These are phyloP conservation scores for Ganoderma lucidum DNA, from an alignment of 1,284 basidiomycete genomes.

Conservation along the genomic window DNA sequence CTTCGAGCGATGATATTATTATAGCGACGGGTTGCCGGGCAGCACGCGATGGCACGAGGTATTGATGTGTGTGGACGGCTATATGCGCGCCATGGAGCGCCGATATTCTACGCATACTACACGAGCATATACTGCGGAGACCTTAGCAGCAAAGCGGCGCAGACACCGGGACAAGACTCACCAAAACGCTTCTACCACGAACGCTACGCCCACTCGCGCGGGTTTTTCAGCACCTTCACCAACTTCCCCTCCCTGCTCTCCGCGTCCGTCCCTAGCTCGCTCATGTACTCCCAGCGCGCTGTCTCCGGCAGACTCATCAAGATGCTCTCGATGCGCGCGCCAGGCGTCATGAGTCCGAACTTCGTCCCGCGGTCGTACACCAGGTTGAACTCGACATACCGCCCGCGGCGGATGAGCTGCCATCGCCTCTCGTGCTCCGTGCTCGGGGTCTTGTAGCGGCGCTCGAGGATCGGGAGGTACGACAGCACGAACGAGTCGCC, in stretches of 20 bases:
- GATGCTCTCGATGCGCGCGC: constrained; percentile 92
- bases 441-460: constrained; percentile 61
- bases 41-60: background rate
- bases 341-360: constrained; percentile 91
- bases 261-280: constrained; percentile 73
- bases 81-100: background rate
- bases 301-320: constrained; percentile 77
- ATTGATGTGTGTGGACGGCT: too few species aligned
- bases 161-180: background rate
- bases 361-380: constrained; percentile 89
- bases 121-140: background rate
- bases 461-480: constrained; percentile 85
- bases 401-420: constrained; percentile 89
- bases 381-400: constrained; percentile 96
- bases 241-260: constrained; percentile 80
- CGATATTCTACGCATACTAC: background rate
- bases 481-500: constrained; percentile 86
- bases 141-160: background rate
- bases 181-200: background rate
- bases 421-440: constrained; percentile 80
- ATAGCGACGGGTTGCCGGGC: background rate
- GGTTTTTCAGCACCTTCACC: constrained; percentile 70
- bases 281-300: constrained; percentile 95
- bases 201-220: constrained; percentile 72
- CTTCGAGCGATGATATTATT: background rate